Conservation (phyloP, 2,329 filamentous ascomycete species). For the Colletotrichum sp. region DNA sequence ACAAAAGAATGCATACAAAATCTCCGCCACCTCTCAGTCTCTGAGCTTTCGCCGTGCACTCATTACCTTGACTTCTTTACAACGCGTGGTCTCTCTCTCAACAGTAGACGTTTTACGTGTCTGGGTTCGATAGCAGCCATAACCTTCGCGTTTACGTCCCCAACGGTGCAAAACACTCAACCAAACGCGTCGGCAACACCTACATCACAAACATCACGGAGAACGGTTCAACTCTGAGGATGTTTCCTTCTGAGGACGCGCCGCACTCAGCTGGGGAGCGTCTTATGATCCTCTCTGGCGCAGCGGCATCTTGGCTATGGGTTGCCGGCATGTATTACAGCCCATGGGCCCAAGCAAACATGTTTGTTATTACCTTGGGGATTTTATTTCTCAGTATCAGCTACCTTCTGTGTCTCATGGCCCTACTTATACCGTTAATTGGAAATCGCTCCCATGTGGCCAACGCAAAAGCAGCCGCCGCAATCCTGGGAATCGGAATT, state of each 20-base stretch:
- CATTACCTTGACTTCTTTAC: background rate
- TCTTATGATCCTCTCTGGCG: background rate
- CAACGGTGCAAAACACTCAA: background rate
- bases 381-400: background rate
- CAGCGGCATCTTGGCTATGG: background rate
- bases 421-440: fast-evolving
- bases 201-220: background rate
- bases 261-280: background rate
- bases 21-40: background rate
- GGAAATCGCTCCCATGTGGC: background rate
- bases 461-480: background rate
- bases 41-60: background rate
- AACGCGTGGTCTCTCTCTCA: background rate
- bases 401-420: background rate
- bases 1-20: background rate
- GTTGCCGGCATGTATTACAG: background rate
- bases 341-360: background rate
- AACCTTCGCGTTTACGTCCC: background rate
- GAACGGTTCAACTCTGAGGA: background rate
- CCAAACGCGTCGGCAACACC: background rate
- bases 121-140: background rate
- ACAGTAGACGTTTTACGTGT: background rate
- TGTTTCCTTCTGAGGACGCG: background rate
- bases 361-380: background rate
- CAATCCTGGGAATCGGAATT: background rate